Evolutionary conservation across 352 stramenopile species (phyloP).

Genomic region (Phytophthora nicotianae): DNA sequence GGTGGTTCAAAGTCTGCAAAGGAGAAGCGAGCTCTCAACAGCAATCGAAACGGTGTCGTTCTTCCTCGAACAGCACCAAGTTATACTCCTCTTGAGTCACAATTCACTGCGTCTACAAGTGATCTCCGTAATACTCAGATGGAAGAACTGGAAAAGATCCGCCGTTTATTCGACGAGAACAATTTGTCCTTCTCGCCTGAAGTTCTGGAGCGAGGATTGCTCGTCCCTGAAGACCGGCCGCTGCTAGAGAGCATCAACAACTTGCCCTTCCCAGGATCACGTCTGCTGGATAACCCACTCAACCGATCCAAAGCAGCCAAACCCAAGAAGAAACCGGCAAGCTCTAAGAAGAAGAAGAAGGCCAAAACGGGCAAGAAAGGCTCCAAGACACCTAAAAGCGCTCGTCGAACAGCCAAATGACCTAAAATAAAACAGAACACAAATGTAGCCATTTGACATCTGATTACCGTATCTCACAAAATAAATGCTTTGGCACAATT

Average conservation of each 20-base stretch:
- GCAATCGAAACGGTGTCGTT: conserved; percentile 4
- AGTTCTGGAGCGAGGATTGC: conserved; percentile 55
- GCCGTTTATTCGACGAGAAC: conserved; percentile 58
- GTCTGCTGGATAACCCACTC: conserved; percentile 56
- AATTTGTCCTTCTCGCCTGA: conserved; percentile 45
- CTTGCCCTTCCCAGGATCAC: conserved; percentile 52
- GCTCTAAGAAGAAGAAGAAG: conserved; percentile 60
- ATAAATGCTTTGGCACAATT: too few species aligned
- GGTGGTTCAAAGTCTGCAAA: conserved; percentile 17
- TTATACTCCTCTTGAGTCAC: conserved; percentile 1
- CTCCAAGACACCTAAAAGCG: conserved; percentile 22
- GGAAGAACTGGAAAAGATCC: conserved; percentile 71
- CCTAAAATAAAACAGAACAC: not conserved
- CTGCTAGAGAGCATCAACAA: conserved; percentile 56
- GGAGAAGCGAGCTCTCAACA: conserved; percentile 7
- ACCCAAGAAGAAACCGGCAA: conserved; percentile 34
- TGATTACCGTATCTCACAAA: conserved; percentile 1
- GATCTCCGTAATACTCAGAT: conserved; percentile 61
- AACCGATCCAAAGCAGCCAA: conserved; percentile 27
- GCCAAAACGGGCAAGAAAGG: conserved; percentile 49
- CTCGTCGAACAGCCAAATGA: conserved; percentile 1
- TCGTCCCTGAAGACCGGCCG: conserved; percentile 64
- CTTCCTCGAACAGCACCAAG: conserved; percentile 2
- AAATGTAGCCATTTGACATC: conserved; percentile 33
- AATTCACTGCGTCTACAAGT: conserved; percentile 40